Evolutionary conservation across 352 stramenopile genomes (phyloP), one percentile per base, ranked within the genome.

Genomic region (Aphanomyces invadans): DNA sequence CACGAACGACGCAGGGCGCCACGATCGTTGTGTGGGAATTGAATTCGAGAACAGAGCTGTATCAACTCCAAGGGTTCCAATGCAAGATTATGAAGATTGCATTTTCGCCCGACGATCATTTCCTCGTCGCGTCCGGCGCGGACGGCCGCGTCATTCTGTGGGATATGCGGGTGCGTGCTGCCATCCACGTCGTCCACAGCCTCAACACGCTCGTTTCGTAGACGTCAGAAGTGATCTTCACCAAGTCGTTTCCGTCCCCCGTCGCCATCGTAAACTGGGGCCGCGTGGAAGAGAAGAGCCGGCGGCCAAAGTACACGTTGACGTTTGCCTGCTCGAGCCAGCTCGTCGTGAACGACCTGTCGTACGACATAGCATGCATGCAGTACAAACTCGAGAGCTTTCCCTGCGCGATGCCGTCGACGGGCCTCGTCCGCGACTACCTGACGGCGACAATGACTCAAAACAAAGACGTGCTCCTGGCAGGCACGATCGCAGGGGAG

Each of bases 101-200:
- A 1, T 91, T 90, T 62, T 92, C 81, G 9, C 81, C 80, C 1
- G 83, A 92, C 61, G 80, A 92, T 48, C 80, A 88, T 46, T 89
- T 90, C 44, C 79, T 92, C 26, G 75, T 80, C 9, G 83, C 79
- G 9, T 82, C 83, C 1, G 76, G 80, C 0, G 77, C 84, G 38
- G 83, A 91, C 69, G 86, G 74, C 32, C 76, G 76, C 5, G 69
- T 92, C 38, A 76, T 89, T 65, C 69, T 90, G 11, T 92, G 80
- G 83, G 81, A 92, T 78, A 79, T 89, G 73, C 71, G 80, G 26
- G 81, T 89, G 52, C 38, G 76, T 71, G 44, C 29, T 29, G 28
- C 10, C 3, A 56, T 32, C 56, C 26, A 0, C 60, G 32, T 17
- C 7, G 29, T 45, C 12, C 1, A 12, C n/a, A 49, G 7, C 17